These are phyloP conservation scores for Emergomyces africanus DNA, from an alignment of 2,329 filamentous ascomycete genomes.

Conservation along the genomic window DNA sequence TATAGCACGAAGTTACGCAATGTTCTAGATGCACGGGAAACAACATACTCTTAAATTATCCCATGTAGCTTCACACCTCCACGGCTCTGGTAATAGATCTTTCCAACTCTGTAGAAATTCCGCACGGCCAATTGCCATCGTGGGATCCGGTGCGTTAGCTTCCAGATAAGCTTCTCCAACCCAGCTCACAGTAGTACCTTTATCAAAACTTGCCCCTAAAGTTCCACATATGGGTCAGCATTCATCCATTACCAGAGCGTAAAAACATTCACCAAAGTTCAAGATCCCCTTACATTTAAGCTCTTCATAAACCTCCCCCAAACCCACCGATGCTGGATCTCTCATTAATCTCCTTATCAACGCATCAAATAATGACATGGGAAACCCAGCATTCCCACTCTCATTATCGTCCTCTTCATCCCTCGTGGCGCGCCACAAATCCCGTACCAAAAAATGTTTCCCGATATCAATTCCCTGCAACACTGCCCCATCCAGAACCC, in stretches of 20 bases:
- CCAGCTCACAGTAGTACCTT: slow-evolving; percentile 22
- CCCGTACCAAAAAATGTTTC: slow-evolving; percentile 28
- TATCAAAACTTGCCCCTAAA: slow-evolving; percentile 30
- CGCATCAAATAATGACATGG: slow-evolving; percentile 25
- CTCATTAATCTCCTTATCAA: slow-evolving; percentile 25
- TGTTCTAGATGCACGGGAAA: neutral
- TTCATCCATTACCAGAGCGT: neutral
- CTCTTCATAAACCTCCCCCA: slow-evolving; percentile 12
- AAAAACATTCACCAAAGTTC: neutral
- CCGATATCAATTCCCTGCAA: slow-evolving; percentile 29
- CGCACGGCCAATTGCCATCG: slow-evolving; percentile 19
- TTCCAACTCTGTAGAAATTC: slow-evolving; percentile 30
- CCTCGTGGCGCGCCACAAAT: slow-evolving; percentile 27
- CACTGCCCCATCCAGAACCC: slow-evolving; percentile 25
- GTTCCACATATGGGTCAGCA: neutral
- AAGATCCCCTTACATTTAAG: slow-evolving; percentile 24
- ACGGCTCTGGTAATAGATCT: slow-evolving; percentile 31
- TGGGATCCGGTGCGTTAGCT: slow-evolving; percentile 21
- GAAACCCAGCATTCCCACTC: slow-evolving; percentile 19
- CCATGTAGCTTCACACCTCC: slow-evolving; percentile 24
- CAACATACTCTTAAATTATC: slow-evolving; percentile 21
- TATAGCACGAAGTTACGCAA: neutral
- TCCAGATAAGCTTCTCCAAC: slow-evolving; percentile 30
- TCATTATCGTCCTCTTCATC: slow-evolving; percentile 21
- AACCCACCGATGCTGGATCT: slow-evolving; percentile 8